A percentile compares a stretch with the other conserved stretches of the same genome.
Evolutionary conservation across 805 yeast species (phyloP).

Genomic region (Kockiozyma suomiensis): DNA sequence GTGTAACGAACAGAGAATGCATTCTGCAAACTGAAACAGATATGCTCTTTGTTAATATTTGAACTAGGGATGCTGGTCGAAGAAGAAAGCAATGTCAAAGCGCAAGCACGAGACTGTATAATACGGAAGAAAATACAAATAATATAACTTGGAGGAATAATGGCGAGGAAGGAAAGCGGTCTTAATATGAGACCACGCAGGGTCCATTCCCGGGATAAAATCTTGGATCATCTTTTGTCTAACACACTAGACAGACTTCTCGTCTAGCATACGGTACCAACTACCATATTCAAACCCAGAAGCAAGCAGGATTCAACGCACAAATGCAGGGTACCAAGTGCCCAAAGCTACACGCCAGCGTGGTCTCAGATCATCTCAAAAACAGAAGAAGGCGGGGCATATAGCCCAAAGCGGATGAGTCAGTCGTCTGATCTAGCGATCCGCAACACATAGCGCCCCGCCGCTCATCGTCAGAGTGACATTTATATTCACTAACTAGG

Average conservation of each 20-base stretch:
- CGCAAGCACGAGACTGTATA: neutral
- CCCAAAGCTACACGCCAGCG: neutral
- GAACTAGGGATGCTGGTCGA: neutral
- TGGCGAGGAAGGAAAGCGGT: neutral
- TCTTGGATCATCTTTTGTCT: neutral
- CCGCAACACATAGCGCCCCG: neutral
- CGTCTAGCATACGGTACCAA: neutral
- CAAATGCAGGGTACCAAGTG: neutral
- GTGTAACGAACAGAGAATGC: neutral
- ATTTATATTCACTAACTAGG: neutral
- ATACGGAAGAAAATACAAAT: neutral
- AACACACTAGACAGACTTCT: neutral
- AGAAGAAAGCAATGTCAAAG: neutral
- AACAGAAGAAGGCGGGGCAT: conserved; percentile 3
- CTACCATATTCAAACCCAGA: neutral
- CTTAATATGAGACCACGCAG: neutral
- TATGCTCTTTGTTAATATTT: neutral
- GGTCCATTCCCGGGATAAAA: too few relatives aligned
- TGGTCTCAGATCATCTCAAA: neutral
- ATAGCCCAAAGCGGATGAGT: conserved; percentile 7
- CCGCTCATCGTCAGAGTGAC: neutral
- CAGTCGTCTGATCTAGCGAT: too few relatives aligned
- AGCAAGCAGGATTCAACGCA: neutral
- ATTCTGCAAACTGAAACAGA: neutral
- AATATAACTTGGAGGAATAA: too few relatives aligned